A percentile compares a stretch with the other conserved stretches of the same genome.
Conservation (phyloP, 2,329 filamentous ascomycete genomes). For the Tolypocladium sp. region DNA sequence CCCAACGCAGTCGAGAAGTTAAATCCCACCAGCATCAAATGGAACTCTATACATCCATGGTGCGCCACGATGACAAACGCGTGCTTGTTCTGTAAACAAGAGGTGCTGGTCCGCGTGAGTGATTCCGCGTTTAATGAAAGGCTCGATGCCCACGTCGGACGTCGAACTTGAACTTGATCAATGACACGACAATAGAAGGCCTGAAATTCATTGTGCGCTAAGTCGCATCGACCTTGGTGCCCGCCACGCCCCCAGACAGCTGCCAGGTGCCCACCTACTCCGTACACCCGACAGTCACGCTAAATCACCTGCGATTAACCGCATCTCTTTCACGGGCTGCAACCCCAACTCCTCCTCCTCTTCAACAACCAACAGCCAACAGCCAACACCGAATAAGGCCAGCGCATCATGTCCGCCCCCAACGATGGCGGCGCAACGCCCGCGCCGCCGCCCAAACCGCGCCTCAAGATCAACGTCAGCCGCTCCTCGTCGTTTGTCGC, state of each 20-base stretch:
- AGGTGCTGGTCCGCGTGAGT: no score
- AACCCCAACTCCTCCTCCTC: background rate
- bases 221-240: background rate
- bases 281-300: background rate
- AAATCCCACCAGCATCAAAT: no score
- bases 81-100: no score
- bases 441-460: constrained; percentile 23
- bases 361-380: background rate
- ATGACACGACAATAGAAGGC: no score
- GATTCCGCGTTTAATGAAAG: no score
- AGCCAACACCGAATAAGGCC: background rate
- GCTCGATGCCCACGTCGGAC: no score
- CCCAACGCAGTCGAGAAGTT: no score
- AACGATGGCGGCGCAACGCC: constrained; percentile 11
- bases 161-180: background rate
- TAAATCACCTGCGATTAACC: background rate
- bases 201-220: background rate
- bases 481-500: constrained; percentile 23
- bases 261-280: background rate
- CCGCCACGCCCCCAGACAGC: background rate
- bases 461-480: constrained; percentile 29
- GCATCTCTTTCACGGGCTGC: background rate
- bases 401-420: constrained; percentile 18
- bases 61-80: no score
- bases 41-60: background rate